phyloP scores from a whole-genome alignment of 768 basidiomycete genomes.

The Mycena crocata region DNA sequence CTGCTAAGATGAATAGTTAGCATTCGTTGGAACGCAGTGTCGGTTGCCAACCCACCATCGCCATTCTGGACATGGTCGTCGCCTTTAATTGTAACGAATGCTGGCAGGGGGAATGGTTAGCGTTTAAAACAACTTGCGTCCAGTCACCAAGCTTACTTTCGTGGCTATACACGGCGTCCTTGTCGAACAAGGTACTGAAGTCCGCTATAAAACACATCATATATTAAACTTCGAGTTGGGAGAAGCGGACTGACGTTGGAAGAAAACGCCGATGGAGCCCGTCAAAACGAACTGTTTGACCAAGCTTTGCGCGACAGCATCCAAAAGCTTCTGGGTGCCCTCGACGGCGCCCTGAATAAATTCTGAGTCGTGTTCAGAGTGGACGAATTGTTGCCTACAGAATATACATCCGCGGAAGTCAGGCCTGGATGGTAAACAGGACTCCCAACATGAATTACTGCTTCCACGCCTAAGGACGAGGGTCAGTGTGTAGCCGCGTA shows the following conservation, averaged over 20 bases:
- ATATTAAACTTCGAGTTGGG: neutral
- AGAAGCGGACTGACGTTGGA: conserved; percentile 11
- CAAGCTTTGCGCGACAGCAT: conserved; percentile 36
- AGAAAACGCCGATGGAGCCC: conserved; percentile 34
- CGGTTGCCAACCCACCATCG: neutral
- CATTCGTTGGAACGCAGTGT: neutral
- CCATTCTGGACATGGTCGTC: no score
- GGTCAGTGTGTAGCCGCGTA: neutral
- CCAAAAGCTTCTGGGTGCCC: conserved; percentile 42
- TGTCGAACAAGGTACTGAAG: conserved; percentile 7
- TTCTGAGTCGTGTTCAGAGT: neutral
- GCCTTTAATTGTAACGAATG: no score
- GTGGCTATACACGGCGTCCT: conserved; percentile 2
- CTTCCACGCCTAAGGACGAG: conserved; percentile 16
- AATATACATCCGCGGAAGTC: conserved; percentile 13
- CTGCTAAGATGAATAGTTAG: neutral
- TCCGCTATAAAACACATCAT: conserved; percentile 7
- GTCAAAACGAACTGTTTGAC: conserved; percentile 39
- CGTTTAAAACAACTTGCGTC: no score
- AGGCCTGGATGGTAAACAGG: conserved; percentile 16
- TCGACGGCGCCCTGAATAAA: conserved; percentile 35
- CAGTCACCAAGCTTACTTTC: no score
- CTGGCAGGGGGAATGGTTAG: no score
- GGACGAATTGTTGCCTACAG: neutral
- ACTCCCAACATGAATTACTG: conserved; percentile 27